Evolutionary conservation across 2,329 filamentous ascomycete species (phyloP).

Genomic region (Hypoxylon sp.): DNA sequence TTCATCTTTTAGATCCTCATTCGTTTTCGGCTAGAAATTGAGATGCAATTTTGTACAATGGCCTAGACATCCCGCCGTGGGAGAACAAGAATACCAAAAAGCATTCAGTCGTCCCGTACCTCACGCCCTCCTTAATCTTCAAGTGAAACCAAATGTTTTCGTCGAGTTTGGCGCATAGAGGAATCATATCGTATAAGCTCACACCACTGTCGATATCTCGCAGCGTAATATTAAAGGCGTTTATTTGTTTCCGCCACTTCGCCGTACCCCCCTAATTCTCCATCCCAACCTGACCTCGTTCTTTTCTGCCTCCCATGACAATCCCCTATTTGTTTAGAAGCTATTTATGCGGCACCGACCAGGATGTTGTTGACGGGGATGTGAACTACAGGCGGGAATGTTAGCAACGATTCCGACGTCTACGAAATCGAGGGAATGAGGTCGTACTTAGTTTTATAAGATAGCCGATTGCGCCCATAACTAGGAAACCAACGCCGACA

Average conservation of each 20-base stretch:
- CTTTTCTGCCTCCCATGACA: constrained; percentile 2
- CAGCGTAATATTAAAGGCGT: constrained; percentile 23
- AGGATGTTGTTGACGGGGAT: constrained; percentile 80
- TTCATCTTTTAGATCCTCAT: constrained; percentile 9
- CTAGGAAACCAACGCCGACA: constrained; percentile 77
- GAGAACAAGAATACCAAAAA: constrained; percentile 9
- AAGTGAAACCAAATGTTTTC: constrained; percentile 17
- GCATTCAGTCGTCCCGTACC: constrained; percentile 10
- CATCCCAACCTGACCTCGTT: constrained; percentile 8
- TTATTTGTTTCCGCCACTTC: not conserved
- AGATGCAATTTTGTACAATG: constrained; percentile 48
- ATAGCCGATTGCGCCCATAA: constrained; percentile 80
- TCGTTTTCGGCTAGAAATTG: constrained; percentile 25
- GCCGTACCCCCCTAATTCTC: constrained; percentile 20
- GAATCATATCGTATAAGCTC: constrained; percentile 24
- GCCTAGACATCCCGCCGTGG: constrained; percentile 30
- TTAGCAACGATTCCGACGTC: constrained; percentile 17
- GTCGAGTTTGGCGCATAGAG: constrained; percentile 14
- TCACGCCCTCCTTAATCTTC: constrained; percentile 10
- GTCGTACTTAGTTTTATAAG: constrained; percentile 76
- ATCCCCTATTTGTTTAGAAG: not conserved
- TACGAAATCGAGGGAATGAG: not conserved
- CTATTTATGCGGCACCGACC: constrained; percentile 73
- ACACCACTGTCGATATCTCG: constrained; percentile 16
- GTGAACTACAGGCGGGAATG: constrained; percentile 64